Evolutionary conservation across 192 early-diverging fungal genomes (phyloP).

Genomic region (Backusella liffmaniae): DNA sequence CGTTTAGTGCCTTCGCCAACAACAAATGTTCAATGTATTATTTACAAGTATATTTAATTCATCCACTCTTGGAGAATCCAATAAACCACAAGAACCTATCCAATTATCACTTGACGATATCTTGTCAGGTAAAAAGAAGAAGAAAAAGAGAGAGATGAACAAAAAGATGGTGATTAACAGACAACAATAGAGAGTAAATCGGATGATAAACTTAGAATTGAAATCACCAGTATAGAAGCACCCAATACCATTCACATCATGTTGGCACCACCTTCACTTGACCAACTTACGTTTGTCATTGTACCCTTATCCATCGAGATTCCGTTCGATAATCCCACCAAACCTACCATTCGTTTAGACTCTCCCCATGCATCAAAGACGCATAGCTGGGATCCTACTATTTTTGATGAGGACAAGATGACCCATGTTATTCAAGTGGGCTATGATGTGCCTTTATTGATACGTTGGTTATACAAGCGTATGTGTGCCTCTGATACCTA

Average conservation of each 20-base stretch:
- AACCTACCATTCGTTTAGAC: constrained; percentile 21
- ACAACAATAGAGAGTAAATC: constrained; percentile 5
- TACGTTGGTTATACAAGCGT: constrained; percentile 20
- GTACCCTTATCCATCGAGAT: constrained; percentile 23
- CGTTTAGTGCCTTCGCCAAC: constrained; percentile 29
- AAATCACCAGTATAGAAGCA: constrained; percentile 19
- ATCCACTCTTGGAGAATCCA: neutral
- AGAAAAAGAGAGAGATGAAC: neutral
- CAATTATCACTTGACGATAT: constrained; percentile 25
- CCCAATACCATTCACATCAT: constrained; percentile 25
- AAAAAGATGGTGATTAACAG: neutral
- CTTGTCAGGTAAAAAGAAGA: constrained; percentile 20
- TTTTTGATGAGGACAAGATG: constrained; percentile 34
- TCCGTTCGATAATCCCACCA: constrained; percentile 7
- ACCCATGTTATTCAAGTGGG: constrained; percentile 15
- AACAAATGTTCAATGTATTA: constrained; percentile 34
- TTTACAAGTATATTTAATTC: constrained; percentile 31
- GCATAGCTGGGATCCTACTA: constrained; percentile 14
- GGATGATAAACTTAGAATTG: constrained; percentile 17
- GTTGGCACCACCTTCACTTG: constrained; percentile 11
- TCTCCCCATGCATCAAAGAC: neutral
- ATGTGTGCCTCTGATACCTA: neutral
- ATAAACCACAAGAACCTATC: neutral
- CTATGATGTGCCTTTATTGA: constrained; percentile 14
- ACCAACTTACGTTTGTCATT: constrained; percentile 9